phyloP scores from a whole-genome alignment of 805 yeast genomes.

The Debaryomyces prosopidis region DNA sequence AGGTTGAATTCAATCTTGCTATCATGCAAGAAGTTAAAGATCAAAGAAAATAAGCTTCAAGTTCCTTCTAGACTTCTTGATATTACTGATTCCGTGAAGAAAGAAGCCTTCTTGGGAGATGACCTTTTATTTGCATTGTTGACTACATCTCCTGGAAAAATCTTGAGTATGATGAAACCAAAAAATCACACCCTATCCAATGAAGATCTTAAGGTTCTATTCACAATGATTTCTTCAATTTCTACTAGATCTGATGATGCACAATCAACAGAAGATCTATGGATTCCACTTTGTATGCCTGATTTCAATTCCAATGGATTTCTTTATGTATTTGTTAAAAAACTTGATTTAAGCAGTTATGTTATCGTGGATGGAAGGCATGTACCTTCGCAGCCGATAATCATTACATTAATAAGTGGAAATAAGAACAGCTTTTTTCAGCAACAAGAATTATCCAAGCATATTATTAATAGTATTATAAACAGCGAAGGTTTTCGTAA shows the following conservation, averaged over 20 bases:
- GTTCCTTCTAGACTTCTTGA: slow-evolving; percentile 4
- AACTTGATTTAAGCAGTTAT: slow-evolving; percentile 20
- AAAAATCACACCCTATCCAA: slow-evolving; percentile 76
- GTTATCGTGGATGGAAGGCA: slow-evolving; percentile 13
- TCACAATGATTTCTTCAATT: slow-evolving; percentile 64
- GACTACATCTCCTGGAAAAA: slow-evolving; percentile 59
- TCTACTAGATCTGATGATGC: slow-evolving; percentile 20
- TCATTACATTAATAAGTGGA: slow-evolving; percentile 57
- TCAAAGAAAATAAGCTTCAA: slow-evolving; percentile 3
- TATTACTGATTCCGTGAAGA: slow-evolving; percentile 3
- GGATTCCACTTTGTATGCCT: slow-evolving; percentile 94
- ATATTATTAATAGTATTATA: slow-evolving; percentile 41
- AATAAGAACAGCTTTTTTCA: slow-evolving; percentile 79
- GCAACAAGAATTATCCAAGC: slow-evolving; percentile 60
- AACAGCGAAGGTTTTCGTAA: slow-evolving; percentile 19
- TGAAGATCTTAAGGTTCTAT: slow-evolving; percentile 73
- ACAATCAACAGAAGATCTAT: slow-evolving; percentile 64
- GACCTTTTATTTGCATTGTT: slow-evolving; percentile 76
- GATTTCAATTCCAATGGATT: slow-evolving; percentile 88
- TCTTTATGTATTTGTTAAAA: slow-evolving; percentile 72
- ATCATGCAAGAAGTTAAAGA: slow-evolving; percentile 21
- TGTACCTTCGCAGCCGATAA: slow-evolving; percentile 20
- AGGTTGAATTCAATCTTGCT: slow-evolving; percentile 58
- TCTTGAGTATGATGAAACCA: slow-evolving; percentile 75
- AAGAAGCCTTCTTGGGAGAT: slow-evolving; percentile 22